Evolutionary conservation across 805 yeast species (phyloP).

Genomic region (Sugiyamaella lignohabitans): DNA sequence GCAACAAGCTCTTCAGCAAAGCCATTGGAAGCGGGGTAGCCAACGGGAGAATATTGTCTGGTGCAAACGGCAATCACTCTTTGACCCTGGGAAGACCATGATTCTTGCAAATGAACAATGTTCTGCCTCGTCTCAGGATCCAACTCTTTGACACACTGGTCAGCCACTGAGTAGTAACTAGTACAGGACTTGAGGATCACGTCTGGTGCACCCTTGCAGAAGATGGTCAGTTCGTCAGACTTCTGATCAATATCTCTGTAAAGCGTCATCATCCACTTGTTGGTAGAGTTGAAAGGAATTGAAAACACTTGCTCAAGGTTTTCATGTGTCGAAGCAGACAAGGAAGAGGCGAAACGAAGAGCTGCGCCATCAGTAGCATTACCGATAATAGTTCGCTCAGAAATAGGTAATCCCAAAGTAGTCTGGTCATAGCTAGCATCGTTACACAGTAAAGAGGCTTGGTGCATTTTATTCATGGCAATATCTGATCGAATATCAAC

Average conservation of each 20-base stretch:
- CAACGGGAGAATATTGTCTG: conserved; percentile 6
- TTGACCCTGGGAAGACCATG: conserved; percentile 14
- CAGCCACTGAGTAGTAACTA: conserved; percentile 6
- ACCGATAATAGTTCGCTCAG: conserved; percentile 29
- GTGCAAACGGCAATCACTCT: conserved; percentile 15
- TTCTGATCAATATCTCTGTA: conserved; percentile 28
- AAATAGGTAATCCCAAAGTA: conserved; percentile 8
- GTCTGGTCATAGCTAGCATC: conserved; percentile 19
- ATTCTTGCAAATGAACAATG: conserved; percentile 10
- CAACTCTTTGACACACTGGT: conserved; percentile 3
- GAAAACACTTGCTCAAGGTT: conserved; percentile 7
- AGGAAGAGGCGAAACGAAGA: conserved; percentile 32
- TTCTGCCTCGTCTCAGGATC: conserved; percentile 1
- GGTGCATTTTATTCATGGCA: conserved; percentile 11
- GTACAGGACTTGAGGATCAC: conserved; percentile 33
- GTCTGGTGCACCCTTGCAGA: conserved; percentile 45
- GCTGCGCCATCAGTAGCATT: conserved; percentile 47
- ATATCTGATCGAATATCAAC: background rate
- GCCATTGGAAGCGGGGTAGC: conserved; percentile 3
- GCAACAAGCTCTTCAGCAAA: conserved; percentile 9
- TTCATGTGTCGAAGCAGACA: background rate
- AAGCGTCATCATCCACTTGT: conserved; percentile 31
- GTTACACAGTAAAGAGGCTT: conserved; percentile 19
- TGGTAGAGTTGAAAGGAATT: conserved; percentile 41
- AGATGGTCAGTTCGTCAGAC: conserved; percentile 11